Evolutionary conservation across 1,284 basidiomycete genomes (phyloP).

Genomic region (Microbotryum scabiosae): DNA sequence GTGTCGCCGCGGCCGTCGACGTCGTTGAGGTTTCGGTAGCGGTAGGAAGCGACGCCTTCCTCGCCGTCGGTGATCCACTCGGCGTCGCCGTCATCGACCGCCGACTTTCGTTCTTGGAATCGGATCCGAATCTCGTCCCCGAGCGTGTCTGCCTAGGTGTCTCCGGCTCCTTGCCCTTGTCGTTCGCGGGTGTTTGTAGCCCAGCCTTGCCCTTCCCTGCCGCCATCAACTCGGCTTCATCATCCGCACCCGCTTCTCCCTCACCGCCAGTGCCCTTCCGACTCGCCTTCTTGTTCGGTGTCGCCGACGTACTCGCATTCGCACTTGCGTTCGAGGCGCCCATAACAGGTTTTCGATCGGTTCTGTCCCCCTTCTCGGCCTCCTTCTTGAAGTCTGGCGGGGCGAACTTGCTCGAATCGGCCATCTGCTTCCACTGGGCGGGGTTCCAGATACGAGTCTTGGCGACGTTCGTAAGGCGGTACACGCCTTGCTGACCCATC

Average conservation of each 20-base stretch:
- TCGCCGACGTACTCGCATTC: background rate
- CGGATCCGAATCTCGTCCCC: background rate
- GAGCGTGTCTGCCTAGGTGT: no score
- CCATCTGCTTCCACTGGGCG: conserved; percentile 34
- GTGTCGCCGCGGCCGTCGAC: background rate
- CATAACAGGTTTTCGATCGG: conserved; percentile 10
- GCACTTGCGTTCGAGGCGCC: background rate
- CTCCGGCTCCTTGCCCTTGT: background rate
- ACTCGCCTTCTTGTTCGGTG: conserved; percentile 38
- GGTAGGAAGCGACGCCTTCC: background rate
- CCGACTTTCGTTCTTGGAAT: background rate
- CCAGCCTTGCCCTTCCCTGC: background rate
- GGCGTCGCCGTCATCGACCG: conserved; percentile 7
- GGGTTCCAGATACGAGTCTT: conserved; percentile 55
- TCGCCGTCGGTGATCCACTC: background rate
- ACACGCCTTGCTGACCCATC: conserved; percentile 73
- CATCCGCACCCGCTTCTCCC: conserved; percentile 44
- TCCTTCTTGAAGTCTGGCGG: conserved; percentile 29
- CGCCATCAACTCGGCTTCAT: conserved; percentile 39
- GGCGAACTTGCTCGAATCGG: conserved; percentile 14
- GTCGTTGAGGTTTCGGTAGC: background rate
- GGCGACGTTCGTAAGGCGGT: conserved; percentile 84
- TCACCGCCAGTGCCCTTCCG: conserved; percentile 8
- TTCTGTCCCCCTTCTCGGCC: conserved; percentile 19
- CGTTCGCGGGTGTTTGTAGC: background rate